Base-by-base conservation (phyloP, 495 filamentous ascomycete genomes). In the Aspergillus sclerotioniger region DNA sequence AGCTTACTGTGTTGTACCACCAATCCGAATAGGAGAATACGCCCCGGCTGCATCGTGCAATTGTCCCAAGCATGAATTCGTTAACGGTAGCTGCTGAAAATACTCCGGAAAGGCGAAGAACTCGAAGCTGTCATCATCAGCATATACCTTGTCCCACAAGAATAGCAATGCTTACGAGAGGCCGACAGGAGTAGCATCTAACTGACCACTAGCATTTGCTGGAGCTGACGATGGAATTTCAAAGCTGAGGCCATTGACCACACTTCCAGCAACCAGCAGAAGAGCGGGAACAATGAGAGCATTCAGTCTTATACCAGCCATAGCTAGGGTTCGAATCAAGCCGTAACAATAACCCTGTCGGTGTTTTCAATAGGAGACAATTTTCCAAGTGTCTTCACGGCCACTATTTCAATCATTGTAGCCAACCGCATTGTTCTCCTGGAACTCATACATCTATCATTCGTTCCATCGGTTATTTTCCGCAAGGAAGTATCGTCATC, bases 51-150 rank as follows among this genome's bases (percentile, higher is more conserved):
- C 52, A 15, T 78, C 74, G 56, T 76, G 76, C 66, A 84, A 74
- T 61, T 84, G 84, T 17, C 76, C 65, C 5, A 85, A 68, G 59
- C 84, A 86, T 60, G 80, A 76, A 1, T 66, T 75, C 1, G 82
- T 87, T 3, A 76, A 70, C 1, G 70, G 76, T 9, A 85, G 80
- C 53, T 82, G 79, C 37, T 70, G 75, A 54, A 85, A 76, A 62
- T 85, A 87, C 0, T 74, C 79, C 0, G 84, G 84, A 51, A 84
- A 85, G 0, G 82, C 72, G 58, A 87, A 85, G 66, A 85, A 84
- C 53, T 85, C 82, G 51, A 84, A 77, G 8, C 76, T 80, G 21
- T 28, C 0, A 6, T 5, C 3, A 29, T 56, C 28, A 64, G 50
- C 9, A 28, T 3, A 32, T 21, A 20, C 9, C 8, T 6, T 50